Evolutionary conservation across 129 eudicot species (phyloP).

Genomic region (Chrysanthemum lavandulifolium): DNA sequence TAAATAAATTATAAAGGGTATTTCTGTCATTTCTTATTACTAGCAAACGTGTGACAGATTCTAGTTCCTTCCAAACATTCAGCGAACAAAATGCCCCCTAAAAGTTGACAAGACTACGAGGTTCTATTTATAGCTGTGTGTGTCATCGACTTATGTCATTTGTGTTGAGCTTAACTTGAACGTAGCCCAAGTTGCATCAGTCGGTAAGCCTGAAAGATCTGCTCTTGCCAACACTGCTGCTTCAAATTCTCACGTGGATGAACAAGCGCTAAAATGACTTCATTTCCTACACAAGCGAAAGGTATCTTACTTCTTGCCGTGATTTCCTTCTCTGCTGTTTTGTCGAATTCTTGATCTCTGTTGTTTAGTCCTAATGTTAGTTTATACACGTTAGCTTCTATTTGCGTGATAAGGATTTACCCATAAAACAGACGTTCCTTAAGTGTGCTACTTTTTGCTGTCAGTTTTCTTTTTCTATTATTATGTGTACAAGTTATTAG

Average conservation of each 20-base stretch:
- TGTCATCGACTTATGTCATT: neutral
- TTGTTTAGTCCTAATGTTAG: too few relatives aligned
- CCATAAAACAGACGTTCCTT: too few relatives aligned
- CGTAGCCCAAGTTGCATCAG: slow-evolving; percentile 30
- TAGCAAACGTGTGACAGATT: neutral
- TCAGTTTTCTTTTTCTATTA: too few relatives aligned
- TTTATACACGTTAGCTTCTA: too few relatives aligned
- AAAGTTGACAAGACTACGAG: too few relatives aligned
- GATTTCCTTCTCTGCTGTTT: neutral
- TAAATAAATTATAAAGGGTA: too few relatives aligned
- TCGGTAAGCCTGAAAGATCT: slow-evolving; percentile 30
- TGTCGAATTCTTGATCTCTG: neutral
- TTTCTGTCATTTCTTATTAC: slow-evolving; percentile 1
- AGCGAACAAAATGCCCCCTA: too few relatives aligned
- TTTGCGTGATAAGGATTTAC: too few relatives aligned
- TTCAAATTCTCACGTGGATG: slow-evolving; percentile 33
- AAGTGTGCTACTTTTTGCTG: too few relatives aligned
- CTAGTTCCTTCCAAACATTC: too few relatives aligned
- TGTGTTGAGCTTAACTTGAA: slow-evolving; percentile 37
- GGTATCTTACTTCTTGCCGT: slow-evolving; percentile 25
- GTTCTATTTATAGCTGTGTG: too few relatives aligned
- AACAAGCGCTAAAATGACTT: slow-evolving; percentile 26
- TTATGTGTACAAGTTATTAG: neutral
- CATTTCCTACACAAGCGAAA: slow-evolving; percentile 28
- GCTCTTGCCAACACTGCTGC: slow-evolving; percentile 23